A percentile compares a stretch with the other conserved stretches of the same genome.
Conservation (phyloP, 2,329 filamentous ascomycete genomes). For the Pestalotiopsis fici region DNA sequence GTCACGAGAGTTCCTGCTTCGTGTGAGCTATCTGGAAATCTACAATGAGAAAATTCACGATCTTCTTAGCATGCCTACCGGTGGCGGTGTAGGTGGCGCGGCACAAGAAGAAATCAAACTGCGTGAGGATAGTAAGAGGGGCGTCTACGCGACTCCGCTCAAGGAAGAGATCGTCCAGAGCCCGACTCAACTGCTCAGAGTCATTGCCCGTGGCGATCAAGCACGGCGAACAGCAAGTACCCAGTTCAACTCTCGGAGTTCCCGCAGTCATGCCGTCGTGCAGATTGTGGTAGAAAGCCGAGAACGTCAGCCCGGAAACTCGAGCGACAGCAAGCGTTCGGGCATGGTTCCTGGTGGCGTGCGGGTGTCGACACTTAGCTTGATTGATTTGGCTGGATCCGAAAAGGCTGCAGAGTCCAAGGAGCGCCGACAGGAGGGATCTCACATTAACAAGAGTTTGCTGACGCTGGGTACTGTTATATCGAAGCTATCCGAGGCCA, state of each 20-base stretch:
- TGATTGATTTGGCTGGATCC: conserved; percentile 95
- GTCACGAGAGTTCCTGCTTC: conserved; percentile 87
- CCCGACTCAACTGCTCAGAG: conserved; percentile 88
- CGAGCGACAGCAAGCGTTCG: conserved; percentile 64
- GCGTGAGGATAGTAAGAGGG: conserved; percentile 92
- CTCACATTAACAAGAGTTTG: conserved; percentile 98
- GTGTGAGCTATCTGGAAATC: conserved; percentile 97
- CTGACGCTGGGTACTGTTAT: conserved; percentile 96
- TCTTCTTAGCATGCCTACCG: conserved; percentile 74
- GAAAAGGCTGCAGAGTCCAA: conserved; percentile 96
- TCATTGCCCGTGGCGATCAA: conserved; percentile 92
- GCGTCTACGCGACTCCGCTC: conserved; percentile 92
- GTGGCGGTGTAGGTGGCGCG: conserved; percentile 52
- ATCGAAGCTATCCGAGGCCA: conserved; percentile 84
- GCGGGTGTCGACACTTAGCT: conserved; percentile 87
- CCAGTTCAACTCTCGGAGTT: conserved; percentile 95
- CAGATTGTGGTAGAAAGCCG: conserved; percentile 98
- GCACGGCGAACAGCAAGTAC: conserved; percentile 89
- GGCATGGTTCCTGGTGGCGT: conserved; percentile 82
- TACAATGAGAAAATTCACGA: conserved; percentile 99
- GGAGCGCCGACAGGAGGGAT: conserved; percentile 89
- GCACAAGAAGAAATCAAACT: conserved; percentile 93
- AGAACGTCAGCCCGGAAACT: conserved; percentile 69
- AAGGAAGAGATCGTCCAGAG: conserved; percentile 99
- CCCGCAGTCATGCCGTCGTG: conserved; percentile 95